Conservation (phyloP, 257 asterid species). For the Solanum corneliomulleri region DNA sequence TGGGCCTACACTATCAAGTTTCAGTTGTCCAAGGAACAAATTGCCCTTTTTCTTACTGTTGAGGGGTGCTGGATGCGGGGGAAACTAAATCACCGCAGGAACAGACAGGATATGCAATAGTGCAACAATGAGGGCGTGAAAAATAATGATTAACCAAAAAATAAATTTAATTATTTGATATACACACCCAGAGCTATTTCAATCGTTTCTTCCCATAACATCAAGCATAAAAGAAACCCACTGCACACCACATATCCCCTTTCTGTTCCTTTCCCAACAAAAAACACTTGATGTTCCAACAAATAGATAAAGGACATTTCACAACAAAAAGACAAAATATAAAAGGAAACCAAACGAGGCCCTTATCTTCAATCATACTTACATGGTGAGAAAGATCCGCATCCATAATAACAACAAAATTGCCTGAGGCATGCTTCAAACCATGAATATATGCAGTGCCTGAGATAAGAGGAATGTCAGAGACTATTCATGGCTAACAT, state of each 20-base stretch:
- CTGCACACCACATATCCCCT: neutral
- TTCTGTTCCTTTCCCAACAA: neutral
- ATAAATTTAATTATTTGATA: neutral
- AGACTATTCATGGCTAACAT: conserved; percentile 4
- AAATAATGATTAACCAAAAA: neutral
- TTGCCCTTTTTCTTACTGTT: neutral
- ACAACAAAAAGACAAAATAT: neutral
- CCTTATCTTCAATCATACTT: conserved; percentile 18
- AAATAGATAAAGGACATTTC: neutral
- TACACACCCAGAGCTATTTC: neutral
- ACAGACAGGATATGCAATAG: neutral
- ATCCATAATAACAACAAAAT: conserved; percentile 93
- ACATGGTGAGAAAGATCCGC: conserved; percentile 99
- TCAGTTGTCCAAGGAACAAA: neutral
- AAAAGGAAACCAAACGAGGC: neutral
- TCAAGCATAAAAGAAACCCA: neutral
- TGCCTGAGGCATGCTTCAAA: conserved; percentile 79
- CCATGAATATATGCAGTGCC: conserved; percentile 97
- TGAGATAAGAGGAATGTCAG: conserved; percentile 22
- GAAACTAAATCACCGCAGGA: neutral
- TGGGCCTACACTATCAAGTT: neutral
- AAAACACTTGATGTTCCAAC: neutral
- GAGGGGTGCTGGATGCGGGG: neutral
- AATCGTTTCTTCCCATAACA: neutral
- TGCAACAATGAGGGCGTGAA: neutral